Conservation (phyloP, 176 grass and related monocot species). For the Puya raimondii region DNA sequence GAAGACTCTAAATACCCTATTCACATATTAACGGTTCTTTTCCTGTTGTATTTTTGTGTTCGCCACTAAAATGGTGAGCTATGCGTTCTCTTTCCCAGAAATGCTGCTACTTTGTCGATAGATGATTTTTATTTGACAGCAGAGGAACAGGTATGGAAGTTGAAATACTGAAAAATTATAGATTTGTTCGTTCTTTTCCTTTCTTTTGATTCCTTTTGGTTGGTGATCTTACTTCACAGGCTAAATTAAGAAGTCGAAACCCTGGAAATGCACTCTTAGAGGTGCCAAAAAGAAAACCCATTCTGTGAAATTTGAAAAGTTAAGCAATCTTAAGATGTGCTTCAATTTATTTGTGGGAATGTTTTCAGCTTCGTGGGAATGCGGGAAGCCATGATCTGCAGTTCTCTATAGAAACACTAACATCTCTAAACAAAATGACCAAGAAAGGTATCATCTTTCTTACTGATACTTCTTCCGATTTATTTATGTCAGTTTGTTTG, state of each 20-base stretch:
- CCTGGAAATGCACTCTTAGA: conserved; percentile 77
- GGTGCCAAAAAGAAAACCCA: conserved; percentile 36
- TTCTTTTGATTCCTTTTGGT: conserved; percentile 2
- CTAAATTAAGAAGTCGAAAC: conserved; percentile 57
- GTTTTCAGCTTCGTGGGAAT: conserved; percentile 86
- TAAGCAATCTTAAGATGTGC: conserved; percentile 15
- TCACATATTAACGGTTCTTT: not conserved
- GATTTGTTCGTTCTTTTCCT: not conserved
- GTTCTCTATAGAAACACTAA: conserved; percentile 72
- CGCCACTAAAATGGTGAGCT: conserved; percentile 1
- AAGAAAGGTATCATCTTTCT: conserved; percentile 54
- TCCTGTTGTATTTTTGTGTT: not conserved
- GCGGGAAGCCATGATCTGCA: conserved; percentile 96
- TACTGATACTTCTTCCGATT: not conserved
- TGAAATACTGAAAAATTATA: conserved; percentile 5
- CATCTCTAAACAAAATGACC: conserved; percentile 71
- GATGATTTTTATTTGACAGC: conserved; percentile 97
- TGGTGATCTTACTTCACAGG: conserved; percentile 37
- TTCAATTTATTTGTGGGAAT: conserved; percentile 23
- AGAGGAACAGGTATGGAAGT: conserved; percentile 62
- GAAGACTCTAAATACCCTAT: not conserved
- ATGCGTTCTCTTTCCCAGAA: conserved; percentile 33
- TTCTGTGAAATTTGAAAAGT: conserved; percentile 5
- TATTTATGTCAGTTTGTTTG: not conserved
- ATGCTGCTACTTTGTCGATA: conserved; percentile 68